A percentile compares a stretch with the other conserved stretches of the same genome.
These are phyloP conservation scores for Gnomoniopsis smithogilvyi DNA, from an alignment of 2,329 filamentous ascomycete genomes.

Conservation along the genomic window DNA sequence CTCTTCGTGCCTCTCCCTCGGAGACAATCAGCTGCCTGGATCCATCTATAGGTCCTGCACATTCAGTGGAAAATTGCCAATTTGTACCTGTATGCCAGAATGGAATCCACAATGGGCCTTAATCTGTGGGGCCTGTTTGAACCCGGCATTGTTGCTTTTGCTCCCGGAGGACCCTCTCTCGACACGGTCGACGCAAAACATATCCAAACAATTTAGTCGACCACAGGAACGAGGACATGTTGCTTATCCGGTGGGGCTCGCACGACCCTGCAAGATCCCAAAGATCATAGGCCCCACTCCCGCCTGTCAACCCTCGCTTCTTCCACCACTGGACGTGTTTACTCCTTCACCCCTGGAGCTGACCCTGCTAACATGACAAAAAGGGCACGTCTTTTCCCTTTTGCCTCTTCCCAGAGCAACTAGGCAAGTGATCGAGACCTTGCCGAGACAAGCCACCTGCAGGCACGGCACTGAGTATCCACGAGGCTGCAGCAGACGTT, in stretches of 20 bases:
- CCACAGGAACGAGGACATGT: background rate
- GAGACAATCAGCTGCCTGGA: no score
- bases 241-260: conserved; percentile 12
- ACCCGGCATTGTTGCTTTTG: background rate
- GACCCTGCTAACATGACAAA: background rate
- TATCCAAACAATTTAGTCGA: conserved; percentile 6
- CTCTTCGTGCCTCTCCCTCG: no score
- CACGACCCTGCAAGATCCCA: background rate
- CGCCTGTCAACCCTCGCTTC: background rate
- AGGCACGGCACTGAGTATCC: no score
- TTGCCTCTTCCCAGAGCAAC: background rate
- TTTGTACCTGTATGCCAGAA: no score
- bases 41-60: no score
- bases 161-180: background rate
- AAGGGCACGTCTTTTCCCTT: no score
- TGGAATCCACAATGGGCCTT: no score
- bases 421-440: background rate
- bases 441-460: no score
- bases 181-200: background rate
- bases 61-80: no score
- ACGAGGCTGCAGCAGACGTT: no score
- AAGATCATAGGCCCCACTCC: background rate
- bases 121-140: background rate
- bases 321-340: background rate
- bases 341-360: background rate